Percentiles rank a stretch among this genome's conserved stretches.
phyloP scores from a whole-genome alignment of 2,329 filamentous ascomycete species.

The Colletotrichum sp. region DNA sequence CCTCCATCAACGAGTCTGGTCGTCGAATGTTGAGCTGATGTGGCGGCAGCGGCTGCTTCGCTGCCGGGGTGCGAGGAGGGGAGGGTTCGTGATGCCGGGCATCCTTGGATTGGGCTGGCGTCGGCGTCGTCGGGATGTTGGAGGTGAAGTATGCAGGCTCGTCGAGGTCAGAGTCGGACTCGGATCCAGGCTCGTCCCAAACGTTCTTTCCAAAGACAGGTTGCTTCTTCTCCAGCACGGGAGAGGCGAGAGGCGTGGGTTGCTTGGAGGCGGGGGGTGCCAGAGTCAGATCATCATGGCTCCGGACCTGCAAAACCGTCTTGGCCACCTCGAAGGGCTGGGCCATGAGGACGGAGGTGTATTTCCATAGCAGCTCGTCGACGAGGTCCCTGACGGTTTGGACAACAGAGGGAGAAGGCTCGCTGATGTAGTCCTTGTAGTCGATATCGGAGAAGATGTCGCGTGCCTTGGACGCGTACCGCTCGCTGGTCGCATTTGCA shows the following conservation, averaged over 20 bases:
- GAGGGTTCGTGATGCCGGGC: constrained; percentile 32
- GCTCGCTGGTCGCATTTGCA: constrained; percentile 43
- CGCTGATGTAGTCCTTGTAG: constrained; percentile 85
- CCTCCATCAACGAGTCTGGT: constrained; percentile 83
- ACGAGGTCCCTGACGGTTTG: constrained; percentile 78
- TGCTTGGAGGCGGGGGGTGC: constrained; percentile 21
- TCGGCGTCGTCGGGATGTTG: constrained; percentile 59
- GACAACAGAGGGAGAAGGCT: constrained; percentile 75
- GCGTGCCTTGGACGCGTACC: constrained; percentile 71
- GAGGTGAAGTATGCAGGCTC: constrained; percentile 88
- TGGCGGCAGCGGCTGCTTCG: constrained; percentile 39
- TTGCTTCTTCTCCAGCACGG: constrained; percentile 31
- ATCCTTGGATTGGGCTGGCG: constrained; percentile 43
- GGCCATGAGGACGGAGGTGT: constrained; percentile 84
- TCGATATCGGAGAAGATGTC: constrained; percentile 90
- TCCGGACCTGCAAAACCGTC: constrained; percentile 82
- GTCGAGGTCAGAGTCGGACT: constrained; percentile 74
- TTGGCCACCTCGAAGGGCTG: constrained; percentile 99
- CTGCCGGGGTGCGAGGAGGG: constrained; percentile 37
- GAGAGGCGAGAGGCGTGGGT: constrained; percentile 31
- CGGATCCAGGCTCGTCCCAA: constrained; percentile 40
- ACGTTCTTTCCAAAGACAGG: constrained; percentile 36
- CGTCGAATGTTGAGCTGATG: constrained; percentile 76
- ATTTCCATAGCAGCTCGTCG: constrained; percentile 90
- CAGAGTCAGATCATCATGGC: constrained; percentile 49